Conservation (phyloP, 2,329 filamentous ascomycete genomes). For the Trichoderma harzianum region DNA sequence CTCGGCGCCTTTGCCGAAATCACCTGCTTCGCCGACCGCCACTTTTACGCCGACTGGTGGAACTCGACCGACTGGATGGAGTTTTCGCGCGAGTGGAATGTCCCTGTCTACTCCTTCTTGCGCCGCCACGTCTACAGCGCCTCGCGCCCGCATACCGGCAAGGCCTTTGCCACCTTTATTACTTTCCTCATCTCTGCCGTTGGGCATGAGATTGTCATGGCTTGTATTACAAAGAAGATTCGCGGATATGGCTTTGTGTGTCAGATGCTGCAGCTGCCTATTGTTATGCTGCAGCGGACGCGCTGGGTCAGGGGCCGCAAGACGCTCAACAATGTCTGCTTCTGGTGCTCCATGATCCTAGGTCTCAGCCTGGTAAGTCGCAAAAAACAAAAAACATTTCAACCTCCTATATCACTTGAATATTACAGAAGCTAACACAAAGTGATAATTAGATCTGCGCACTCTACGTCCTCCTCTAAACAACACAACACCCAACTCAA, state of each 20-base stretch:
- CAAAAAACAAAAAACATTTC: neutral
- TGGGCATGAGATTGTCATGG: slow-evolving; percentile 94
- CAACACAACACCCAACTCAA: neutral
- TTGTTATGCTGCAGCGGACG: slow-evolving; percentile 86
- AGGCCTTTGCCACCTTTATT: slow-evolving; percentile 74
- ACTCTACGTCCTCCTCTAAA: slow-evolving; percentile 49
- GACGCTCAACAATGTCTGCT: slow-evolving; percentile 83
- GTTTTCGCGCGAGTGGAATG: slow-evolving; percentile 94
- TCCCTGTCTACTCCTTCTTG: slow-evolving; percentile 95
- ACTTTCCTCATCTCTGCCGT: slow-evolving; percentile 89
- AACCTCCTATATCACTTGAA: no score
- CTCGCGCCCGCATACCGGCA: slow-evolving; percentile 71
- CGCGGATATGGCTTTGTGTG: slow-evolving; percentile 89
- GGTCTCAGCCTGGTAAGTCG: slow-evolving; percentile 71
- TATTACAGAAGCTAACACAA: no score
- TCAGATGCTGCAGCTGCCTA: slow-evolving; percentile 96
- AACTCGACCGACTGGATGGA: slow-evolving; percentile 88
- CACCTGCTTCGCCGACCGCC: slow-evolving; percentile 85
- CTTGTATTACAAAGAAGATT: slow-evolving; percentile 95
- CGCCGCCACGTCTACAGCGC: slow-evolving; percentile 91
- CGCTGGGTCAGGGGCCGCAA: slow-evolving; percentile 69
- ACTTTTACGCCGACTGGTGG: slow-evolving; percentile 83
- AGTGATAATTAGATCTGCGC: slow-evolving; percentile 46
- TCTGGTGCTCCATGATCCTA: slow-evolving; percentile 89
- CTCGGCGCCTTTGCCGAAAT: slow-evolving; percentile 94